These are phyloP conservation scores for Cutaneotrichosporon mucoides DNA, from an alignment of 1,284 basidiomycete genomes.

Conservation along the genomic window DNA sequence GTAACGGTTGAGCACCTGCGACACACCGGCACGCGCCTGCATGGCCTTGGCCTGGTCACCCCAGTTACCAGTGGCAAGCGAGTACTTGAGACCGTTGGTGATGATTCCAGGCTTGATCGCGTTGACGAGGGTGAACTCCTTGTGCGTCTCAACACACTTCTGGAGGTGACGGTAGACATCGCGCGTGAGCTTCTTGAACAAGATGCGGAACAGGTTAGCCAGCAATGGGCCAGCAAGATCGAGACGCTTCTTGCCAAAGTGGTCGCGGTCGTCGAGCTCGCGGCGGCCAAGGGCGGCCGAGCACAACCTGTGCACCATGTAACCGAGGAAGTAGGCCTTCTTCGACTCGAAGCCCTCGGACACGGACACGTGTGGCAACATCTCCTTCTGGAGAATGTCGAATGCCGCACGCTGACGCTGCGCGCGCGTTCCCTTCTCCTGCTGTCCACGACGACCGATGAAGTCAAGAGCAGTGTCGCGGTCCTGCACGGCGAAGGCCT, in stretches of 20 bases:
- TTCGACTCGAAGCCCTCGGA: slow-evolving; percentile 93
- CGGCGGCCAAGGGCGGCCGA: slow-evolving; percentile 90
- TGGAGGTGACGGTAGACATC: slow-evolving; percentile 97
- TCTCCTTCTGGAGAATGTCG: slow-evolving; percentile 98
- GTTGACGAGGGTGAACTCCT: slow-evolving; percentile 86
- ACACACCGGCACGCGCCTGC: slow-evolving; percentile 96
- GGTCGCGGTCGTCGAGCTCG: slow-evolving; percentile 97
- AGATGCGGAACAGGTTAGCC: slow-evolving; percentile 93
- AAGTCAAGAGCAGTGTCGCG: slow-evolving; percentile 90
- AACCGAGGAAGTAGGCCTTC: slow-evolving; percentile 99
- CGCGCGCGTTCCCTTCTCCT: slow-evolving; percentile 84
- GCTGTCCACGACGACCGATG: slow-evolving; percentile 96
- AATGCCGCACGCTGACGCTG: slow-evolving; percentile 94
- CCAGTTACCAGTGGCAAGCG: slow-evolving; percentile 98
- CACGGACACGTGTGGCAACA: slow-evolving; percentile 96
- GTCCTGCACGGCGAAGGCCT: slow-evolving; percentile 97
- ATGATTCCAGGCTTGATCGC: slow-evolving; percentile 97
- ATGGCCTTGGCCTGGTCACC: slow-evolving; percentile 98
- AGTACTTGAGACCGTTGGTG: slow-evolving; percentile 97
- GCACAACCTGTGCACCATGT: slow-evolving; percentile 96
- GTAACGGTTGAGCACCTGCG: slow-evolving; percentile 97
- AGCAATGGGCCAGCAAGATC: slow-evolving; percentile 93
- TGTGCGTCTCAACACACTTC: slow-evolving; percentile 97
- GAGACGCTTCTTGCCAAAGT: slow-evolving; percentile 97
- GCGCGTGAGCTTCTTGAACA: slow-evolving; percentile 94